Base-by-base conservation (phyloP, 1,284 basidiomycete genomes). In the Ustilago bromivora region DNA sequence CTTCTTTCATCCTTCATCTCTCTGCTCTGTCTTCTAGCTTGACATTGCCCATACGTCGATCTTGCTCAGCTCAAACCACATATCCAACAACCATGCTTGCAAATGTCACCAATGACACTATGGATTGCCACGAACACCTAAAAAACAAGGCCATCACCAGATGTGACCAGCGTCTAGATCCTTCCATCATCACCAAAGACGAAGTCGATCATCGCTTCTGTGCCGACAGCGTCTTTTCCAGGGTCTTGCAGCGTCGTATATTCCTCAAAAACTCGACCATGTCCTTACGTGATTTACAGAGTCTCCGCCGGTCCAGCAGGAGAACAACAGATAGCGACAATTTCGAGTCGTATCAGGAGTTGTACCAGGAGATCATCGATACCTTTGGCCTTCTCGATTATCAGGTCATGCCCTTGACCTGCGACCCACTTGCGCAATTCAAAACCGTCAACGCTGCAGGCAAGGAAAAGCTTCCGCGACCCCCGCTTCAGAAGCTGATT, bases 381-480 rank as follows among this genome's bases (percentile, higher is more conserved):
- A 61, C 41, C 12, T 73, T 73, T 36, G 68, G 66, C 35, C 66
- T 73, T 1, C 58, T 73, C 32, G 71, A 73, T 52, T 73, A 68
- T 23, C 57, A 73, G 2, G 35, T 73, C 31, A 49, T 68, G 65
- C 66, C 71, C 2, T 6, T 68, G 28, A 11, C 13, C 23, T 19
- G 19, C 23, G 66, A 73, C 15, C 66, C 61, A 1, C 62, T 68
- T 19, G 15, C 66, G 6, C 66, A 68, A 4, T 65, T 73, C 58
- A 73, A 68, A 46, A 41, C 61, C 12, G 66, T 73, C 66, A 68
- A 63, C 15, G 49, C 47, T 15, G 49, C 47, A 0, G 71, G 66
- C 54, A 65, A 65, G 40, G 66, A 73, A 34, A 73, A 58, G 19
- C 49, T 65, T 5, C 71, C 71, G 13, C 61, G 71, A 32, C 54